phyloP scores from a whole-genome alignment of 1,139 yeast genomes.

The Pichia sp. region DNA sequence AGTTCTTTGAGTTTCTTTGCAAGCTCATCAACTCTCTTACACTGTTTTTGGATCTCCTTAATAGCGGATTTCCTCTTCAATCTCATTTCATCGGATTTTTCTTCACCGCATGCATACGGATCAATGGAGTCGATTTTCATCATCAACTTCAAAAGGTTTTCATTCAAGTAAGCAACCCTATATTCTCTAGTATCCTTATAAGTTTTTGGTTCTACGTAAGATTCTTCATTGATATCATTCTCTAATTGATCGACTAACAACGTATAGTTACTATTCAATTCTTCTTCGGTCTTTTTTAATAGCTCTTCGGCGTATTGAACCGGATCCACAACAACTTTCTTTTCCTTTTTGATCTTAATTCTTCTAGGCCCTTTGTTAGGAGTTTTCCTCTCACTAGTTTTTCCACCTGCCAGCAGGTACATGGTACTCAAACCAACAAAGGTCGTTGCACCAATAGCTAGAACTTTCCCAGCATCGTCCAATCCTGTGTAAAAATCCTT shows the following conservation, averaged over 20 bases:
- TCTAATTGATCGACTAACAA: constrained; percentile 7
- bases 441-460: not conserved
- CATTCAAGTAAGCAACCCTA: constrained; percentile 53
- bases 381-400: not conserved
- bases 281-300: not conserved
- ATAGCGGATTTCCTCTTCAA: constrained; percentile 49
- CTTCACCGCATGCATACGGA: constrained; percentile 32
- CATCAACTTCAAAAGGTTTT: constrained; percentile 56
- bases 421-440: not conserved
- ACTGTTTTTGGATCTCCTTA: constrained; percentile 43
- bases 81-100: not conserved
- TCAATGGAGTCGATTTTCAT: constrained; percentile 63
- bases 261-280: not conserved
- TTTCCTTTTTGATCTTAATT: constrained; percentile 8
- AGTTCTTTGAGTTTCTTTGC: constrained; percentile 1
- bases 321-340: constrained; percentile 6
- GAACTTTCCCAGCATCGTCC: not conserved
- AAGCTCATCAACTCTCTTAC: constrained; percentile 13
- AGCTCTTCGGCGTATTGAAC: constrained; percentile 2
- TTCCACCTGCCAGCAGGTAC: not conserved
- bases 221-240: constrained; percentile 1
- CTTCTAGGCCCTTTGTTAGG: not conserved
- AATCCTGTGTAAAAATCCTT: not conserved
- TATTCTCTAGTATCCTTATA: constrained; percentile 27
- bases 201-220: not conserved